These are phyloP conservation scores for Aspergillus sclerotiicarbonarius DNA, from an alignment of 495 filamentous ascomycete genomes.

Conservation along the genomic window DNA sequence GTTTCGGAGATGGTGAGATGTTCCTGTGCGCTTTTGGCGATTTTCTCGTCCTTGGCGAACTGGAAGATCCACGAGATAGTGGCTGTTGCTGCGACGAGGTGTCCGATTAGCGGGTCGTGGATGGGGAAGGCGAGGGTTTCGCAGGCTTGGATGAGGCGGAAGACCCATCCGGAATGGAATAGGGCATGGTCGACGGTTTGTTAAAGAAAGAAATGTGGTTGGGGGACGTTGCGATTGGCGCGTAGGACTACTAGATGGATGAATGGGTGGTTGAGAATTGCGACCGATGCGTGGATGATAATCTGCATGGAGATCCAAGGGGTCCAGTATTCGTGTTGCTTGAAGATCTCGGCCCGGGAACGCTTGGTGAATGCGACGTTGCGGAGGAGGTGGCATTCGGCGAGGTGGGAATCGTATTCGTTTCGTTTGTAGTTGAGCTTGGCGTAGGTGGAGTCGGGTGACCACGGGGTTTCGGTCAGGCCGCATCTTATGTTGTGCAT, in stretches of 20 bases:
- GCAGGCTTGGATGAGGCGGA: conserved; percentile 3
- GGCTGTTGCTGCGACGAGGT: conserved; percentile 2
- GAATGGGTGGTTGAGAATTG: conserved; percentile 11
- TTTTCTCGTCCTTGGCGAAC: conserved; percentile 11
- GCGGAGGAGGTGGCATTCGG: conserved; percentile 10
- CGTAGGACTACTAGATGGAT: conserved; percentile 6
- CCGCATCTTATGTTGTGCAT: not conserved
- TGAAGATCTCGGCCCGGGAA: conserved; percentile 8
- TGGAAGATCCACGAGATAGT: conserved; percentile 14
- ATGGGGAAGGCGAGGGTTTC: not conserved
- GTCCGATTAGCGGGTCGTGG: conserved; percentile 7
- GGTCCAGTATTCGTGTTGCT: conserved; percentile 11
- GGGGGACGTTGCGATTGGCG: not conserved
- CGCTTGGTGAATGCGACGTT: conserved; percentile 15
- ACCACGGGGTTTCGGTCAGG: conserved; percentile 11
- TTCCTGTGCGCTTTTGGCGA: not conserved
- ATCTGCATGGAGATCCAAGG: conserved; percentile 10
- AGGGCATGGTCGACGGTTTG: conserved; percentile 11
- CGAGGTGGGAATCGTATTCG: conserved; percentile 5
- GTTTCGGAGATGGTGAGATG: conserved; percentile 1
- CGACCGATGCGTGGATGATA: conserved; percentile 2
- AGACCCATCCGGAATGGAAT: conserved; percentile 11
- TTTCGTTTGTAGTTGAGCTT: not conserved
- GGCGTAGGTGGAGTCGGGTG: conserved; percentile 3
- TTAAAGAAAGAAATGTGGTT: conserved; percentile 9